Percentiles rank a stretch among this genome's conserved stretches.
These are phyloP conservation scores for Keithomyces neogunnii DNA, from an alignment of 2,329 filamentous ascomycete genomes.

Conservation along the genomic window DNA sequence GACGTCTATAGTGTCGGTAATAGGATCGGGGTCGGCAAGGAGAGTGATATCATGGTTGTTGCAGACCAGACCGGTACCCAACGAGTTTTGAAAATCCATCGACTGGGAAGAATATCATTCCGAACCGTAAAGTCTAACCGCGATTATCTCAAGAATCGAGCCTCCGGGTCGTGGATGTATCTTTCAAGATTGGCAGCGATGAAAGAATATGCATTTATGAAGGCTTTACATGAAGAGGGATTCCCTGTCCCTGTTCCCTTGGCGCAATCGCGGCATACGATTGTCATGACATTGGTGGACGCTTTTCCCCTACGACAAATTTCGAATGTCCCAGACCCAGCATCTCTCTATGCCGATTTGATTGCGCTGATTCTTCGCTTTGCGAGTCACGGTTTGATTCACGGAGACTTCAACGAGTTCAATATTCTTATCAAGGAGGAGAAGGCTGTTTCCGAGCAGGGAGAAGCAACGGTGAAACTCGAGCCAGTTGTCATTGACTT, in stretches of 20 bases:
- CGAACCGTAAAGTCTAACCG: constrained; percentile 92
- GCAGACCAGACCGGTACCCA: constrained; percentile 71
- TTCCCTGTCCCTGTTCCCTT: constrained; percentile 87
- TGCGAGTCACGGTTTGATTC: constrained; percentile 81
- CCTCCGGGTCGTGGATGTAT: constrained; percentile 92
- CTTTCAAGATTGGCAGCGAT: constrained; percentile 85
- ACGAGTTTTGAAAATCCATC: constrained; percentile 88
- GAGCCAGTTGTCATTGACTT: constrained; percentile 92
- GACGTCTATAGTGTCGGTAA: constrained; percentile 87
- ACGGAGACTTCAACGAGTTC: constrained; percentile 99
- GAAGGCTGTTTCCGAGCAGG: constrained; percentile 30
- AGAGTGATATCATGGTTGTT: constrained; percentile 94
- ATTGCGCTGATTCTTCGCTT: constrained; percentile 79
- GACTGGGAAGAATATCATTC: constrained; percentile 92
- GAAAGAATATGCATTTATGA: constrained; percentile 95
- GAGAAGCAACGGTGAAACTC: constrained; percentile 39
- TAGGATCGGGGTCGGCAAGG: constrained; percentile 93
- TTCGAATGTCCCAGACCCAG: constrained; percentile 71
- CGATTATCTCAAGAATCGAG: constrained; percentile 81
- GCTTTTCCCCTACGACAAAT: constrained; percentile 89
- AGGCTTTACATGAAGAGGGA: constrained; percentile 70
- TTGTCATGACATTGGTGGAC: constrained; percentile 92
- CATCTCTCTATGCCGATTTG: constrained; percentile 80
- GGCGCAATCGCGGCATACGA: constrained; percentile 85
- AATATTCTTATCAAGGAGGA: constrained; percentile 90